Conservation (phyloP, 345 rosid species). For the Boechera retrofracta region DNA sequence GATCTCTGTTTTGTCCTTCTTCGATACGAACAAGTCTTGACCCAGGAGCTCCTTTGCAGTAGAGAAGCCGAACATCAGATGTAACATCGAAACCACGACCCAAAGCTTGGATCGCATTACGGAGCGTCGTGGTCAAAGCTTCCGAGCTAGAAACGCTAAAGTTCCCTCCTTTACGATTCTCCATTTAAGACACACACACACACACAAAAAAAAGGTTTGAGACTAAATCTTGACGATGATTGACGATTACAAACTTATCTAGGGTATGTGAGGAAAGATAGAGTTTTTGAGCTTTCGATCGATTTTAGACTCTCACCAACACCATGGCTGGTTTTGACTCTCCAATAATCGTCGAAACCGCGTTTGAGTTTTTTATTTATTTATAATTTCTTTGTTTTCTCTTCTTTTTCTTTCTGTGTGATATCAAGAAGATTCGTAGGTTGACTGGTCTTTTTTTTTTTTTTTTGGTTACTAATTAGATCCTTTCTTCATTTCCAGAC, state of each 20-base stretch:
- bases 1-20: slow-evolving; percentile 67
- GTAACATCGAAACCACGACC: slow-evolving; percentile 97
- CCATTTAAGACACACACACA: slow-evolving; percentile 24
- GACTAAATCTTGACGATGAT: slow-evolving; percentile 30
- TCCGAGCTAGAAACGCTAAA: slow-evolving; percentile 47
- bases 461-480: slow-evolving; percentile 41
- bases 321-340: slow-evolving; percentile 49
- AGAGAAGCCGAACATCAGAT: slow-evolving; percentile 89
- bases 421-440: slow-evolving; percentile 46
- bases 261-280: slow-evolving; percentile 30
- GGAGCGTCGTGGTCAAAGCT: slow-evolving; percentile 75
- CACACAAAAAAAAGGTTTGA: not conserved
- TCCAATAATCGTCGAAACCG: slow-evolving; percentile 48
- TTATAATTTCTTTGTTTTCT: not conserved
- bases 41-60: slow-evolving; percentile 93
- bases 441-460: slow-evolving; percentile 47
- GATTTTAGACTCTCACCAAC: slow-evolving; percentile 40
- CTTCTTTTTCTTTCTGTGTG: not conserved
- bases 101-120: slow-evolving; percentile 87
- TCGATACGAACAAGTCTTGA: slow-evolving; percentile 78
- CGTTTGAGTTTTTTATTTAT: slow-evolving; percentile 22
- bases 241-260: slow-evolving; percentile 15
- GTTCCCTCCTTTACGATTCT: slow-evolving; percentile 45
- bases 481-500: slow-evolving; percentile 47
- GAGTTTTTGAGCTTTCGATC: slow-evolving; percentile 28